phyloP scores from a whole-genome alignment of 345 rosid species.

The Barbarea vulgaris region DNA sequence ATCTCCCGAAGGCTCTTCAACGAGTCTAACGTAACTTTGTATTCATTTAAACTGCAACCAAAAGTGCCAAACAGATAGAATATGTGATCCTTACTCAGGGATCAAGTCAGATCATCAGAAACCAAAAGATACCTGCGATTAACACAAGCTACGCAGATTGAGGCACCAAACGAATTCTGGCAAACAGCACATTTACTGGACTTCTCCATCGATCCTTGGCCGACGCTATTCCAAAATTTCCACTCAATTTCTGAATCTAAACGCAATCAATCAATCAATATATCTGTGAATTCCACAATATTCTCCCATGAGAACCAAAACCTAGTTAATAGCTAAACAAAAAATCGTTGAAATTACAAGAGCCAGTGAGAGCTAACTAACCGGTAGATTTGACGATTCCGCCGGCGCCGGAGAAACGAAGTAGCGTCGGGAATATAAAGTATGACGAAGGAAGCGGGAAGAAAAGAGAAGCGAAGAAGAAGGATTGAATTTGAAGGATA shows the following conservation, averaged over 20 bases:
- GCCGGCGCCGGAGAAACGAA: constrained; percentile 25
- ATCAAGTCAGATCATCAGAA: neutral
- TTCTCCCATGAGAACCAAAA: constrained; percentile 2
- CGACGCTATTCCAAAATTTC: neutral
- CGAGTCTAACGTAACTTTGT: constrained; percentile 50
- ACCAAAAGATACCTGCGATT: constrained; percentile 61
- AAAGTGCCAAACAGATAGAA: neutral
- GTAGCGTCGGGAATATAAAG: neutral
- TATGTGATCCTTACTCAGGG: neutral
- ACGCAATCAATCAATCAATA: constrained; percentile 2
- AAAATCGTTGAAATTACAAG: neutral
- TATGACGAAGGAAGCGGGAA: constrained; percentile 38
- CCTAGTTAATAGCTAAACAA: neutral
- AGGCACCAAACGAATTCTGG: constrained; percentile 60
- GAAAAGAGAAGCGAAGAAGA: constrained; percentile 27
- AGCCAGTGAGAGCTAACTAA: neutral
- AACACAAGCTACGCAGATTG: constrained; percentile 74
- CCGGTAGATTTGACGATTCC: neutral
- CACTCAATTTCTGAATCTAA: neutral
- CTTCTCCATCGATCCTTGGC: constrained; percentile 49
- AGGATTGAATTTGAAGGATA: constrained; percentile 21
- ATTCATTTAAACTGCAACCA: constrained; percentile 63
- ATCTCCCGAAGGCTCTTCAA: constrained; percentile 62
- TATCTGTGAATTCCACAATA: neutral
- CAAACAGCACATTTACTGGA: constrained; percentile 66